A percentile compares a stretch with the other conserved stretches of the same genome.
phyloP scores from a whole-genome alignment of 768 basidiomycete genomes.

The Hortiboletus flavorubellus region DNA sequence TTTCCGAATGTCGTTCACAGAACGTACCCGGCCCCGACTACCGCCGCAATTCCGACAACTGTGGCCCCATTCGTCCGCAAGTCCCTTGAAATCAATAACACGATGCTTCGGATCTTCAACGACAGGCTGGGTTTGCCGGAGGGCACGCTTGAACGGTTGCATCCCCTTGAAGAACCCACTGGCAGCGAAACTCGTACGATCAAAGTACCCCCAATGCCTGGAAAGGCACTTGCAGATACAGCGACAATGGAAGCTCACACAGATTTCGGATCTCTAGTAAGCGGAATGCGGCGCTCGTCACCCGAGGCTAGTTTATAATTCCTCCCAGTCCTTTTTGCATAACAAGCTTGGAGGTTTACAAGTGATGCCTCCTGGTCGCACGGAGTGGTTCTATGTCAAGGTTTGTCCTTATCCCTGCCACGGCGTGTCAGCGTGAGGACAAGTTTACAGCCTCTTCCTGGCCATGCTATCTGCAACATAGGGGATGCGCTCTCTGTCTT shows the following conservation, averaged over 20 bases:
- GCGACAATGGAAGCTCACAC: constrained; percentile 64
- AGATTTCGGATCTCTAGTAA: constrained; percentile 70
- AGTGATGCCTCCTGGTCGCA: constrained; percentile 57
- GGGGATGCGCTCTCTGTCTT: constrained; percentile 62
- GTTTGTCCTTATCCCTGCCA: constrained; percentile 24
- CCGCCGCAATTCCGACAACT: constrained; percentile 45
- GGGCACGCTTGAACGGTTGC: constrained; percentile 43
- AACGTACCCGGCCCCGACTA: constrained; percentile 53
- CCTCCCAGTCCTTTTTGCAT: constrained; percentile 58
- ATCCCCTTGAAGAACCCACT: constrained; percentile 45
- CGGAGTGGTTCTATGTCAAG: constrained; percentile 67
- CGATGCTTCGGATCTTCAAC: constrained; percentile 54
- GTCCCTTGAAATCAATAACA: constrained; percentile 53
- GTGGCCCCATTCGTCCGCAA: constrained; percentile 56
- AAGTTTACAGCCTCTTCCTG: constrained; percentile 43
- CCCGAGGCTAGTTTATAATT: not conserved
- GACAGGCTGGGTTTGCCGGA: constrained; percentile 50
- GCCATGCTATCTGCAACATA: constrained; percentile 58
- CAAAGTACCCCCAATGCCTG: constrained; percentile 42
- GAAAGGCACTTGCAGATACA: constrained; percentile 27
- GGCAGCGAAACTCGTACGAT: constrained; percentile 58
- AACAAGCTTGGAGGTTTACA: constrained; percentile 70
- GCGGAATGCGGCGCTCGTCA: constrained; percentile 6
- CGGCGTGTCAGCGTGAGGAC: not conserved
- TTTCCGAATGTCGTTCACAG: constrained; percentile 53